These are phyloP conservation scores for Noccaea bulbosa DNA, from an alignment of 345 rosid species.

Conservation along the genomic window DNA sequence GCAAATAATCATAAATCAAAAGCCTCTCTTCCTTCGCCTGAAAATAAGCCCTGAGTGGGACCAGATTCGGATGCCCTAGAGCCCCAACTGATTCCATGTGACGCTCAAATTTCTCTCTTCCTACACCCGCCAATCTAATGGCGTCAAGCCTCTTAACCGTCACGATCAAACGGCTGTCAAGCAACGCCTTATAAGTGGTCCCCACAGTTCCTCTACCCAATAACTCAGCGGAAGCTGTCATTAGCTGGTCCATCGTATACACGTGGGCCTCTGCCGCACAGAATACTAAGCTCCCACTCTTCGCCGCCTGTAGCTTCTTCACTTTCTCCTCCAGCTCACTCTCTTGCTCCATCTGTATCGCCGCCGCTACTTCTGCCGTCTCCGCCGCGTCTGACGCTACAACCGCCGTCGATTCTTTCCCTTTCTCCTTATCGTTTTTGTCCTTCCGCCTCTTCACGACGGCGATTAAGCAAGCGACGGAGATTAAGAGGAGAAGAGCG, in stretches of 20 bases:
- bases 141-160: slow-evolving; percentile 83
- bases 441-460: slow-evolving; percentile 58
- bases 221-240: slow-evolving; percentile 92
- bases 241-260: slow-evolving; percentile 86
- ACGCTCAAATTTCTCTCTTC: slow-evolving; percentile 64
- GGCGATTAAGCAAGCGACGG: slow-evolving; percentile 58
- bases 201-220: slow-evolving; percentile 84
- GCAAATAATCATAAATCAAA: slow-evolving; percentile 79
- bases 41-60: slow-evolving; percentile 82
- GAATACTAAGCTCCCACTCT: slow-evolving; percentile 80
- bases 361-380: slow-evolving; percentile 59
- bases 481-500: slow-evolving; percentile 52
- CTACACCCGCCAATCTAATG: slow-evolving; percentile 56
- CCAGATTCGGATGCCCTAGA: slow-evolving; percentile 88
- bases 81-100: slow-evolving; percentile 99
- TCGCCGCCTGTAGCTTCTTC: slow-evolving; percentile 68
- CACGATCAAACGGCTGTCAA: slow-evolving; percentile 78
- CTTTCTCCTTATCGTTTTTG: slow-evolving; percentile 9
- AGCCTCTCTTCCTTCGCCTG: slow-evolving; percentile 89
- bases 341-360: slow-evolving; percentile 73
- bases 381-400: slow-evolving; percentile 47
- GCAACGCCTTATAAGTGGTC: slow-evolving; percentile 84
- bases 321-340: slow-evolving; percentile 80
- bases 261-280: slow-evolving; percentile 87
- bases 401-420: slow-evolving; percentile 40